Conservation (phyloP, 208 protist genomes). For the Trypanosomatidae sp. region DNA sequence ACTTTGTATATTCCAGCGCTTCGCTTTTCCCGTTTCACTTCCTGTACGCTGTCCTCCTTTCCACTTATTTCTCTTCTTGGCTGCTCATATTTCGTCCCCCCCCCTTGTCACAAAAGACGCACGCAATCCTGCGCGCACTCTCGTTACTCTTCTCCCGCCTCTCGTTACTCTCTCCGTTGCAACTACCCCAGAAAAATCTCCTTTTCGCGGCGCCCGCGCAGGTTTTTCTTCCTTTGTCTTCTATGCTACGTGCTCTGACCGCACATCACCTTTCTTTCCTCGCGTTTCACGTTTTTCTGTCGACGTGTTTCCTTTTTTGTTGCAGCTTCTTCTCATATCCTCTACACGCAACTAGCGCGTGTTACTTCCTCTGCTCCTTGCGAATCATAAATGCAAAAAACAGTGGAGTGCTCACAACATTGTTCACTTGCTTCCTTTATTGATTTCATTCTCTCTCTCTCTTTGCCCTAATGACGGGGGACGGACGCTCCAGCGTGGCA, state of each 20-base stretch:
- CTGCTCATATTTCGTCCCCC: constrained; percentile 1
- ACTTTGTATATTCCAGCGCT: background rate
- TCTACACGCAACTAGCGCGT: background rate
- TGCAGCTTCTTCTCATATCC: background rate
- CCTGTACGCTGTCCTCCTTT: background rate
- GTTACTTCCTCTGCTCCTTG: background rate
- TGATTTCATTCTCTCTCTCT: background rate
- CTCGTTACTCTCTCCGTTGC: background rate
- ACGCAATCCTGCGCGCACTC: background rate
- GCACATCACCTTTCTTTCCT: background rate
- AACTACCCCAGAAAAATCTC: background rate
- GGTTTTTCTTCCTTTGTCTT: background rate
- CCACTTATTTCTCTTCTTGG: constrained; percentile 1
- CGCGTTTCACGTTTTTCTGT: too few relatives aligned
- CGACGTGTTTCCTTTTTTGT: background rate
- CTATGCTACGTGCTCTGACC: background rate
- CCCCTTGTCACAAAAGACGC: background rate
- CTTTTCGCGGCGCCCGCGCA: background rate
- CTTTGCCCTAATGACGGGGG: background rate
- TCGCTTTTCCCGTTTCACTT: background rate
- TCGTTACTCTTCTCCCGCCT: background rate
- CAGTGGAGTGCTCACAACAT: background rate
- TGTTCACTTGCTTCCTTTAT: background rate
- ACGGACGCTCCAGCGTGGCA: background rate
- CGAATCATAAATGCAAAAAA: background rate